Evolutionary conservation across 2,329 filamentous ascomycete species (phyloP), one percentile per base, ranked within the genome.

Genomic region (Fusarium continuum): DNA sequence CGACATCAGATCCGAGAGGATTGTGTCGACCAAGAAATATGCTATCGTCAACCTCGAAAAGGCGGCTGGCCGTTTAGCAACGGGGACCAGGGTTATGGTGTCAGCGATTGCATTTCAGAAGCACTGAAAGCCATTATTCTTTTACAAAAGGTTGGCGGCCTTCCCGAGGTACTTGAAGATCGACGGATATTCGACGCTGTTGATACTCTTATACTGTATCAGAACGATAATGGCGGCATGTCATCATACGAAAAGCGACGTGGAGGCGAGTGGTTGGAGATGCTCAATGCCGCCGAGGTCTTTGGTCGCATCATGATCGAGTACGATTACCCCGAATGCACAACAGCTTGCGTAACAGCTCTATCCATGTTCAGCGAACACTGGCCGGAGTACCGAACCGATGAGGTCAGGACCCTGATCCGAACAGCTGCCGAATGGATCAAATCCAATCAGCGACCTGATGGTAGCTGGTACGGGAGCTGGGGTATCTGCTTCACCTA

Each of bases 401-500:
- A 83, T 0, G 94, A 98, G 58, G 94, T 99, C 65, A 81, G 85
- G 8, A 74, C 73, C 1, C 92, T 95, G 70, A 89, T 95, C 65
- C 79, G 80, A 17, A 84, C 88, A 31, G 93, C 93, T 0, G 86
- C 97, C 1, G 79, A 82, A 44, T 98, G 93, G 80, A 96, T 99
- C 76, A 91, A 93, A 72, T 83, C 83, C 3, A 85, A 88, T 4
- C 95, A 98, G 77, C 82, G 85, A 3, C 75, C 83, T 0, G 92
- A 98, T 68, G 95, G 95, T n/a, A 91, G 90, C 58, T 99, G 95
- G 95, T 98, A 99, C 74, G 95, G 95, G 39, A 93, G 88, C 73
- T 99, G 95, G 95, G 95, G 92, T 47, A 96, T 99, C 70, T 99
- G 95, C 79, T 99, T 96, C 77, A 97, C 93, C 0, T 99, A 99